Evolutionary conservation across 768 basidiomycete genomes (phyloP).

Genomic region (Chalciporus chontae): DNA sequence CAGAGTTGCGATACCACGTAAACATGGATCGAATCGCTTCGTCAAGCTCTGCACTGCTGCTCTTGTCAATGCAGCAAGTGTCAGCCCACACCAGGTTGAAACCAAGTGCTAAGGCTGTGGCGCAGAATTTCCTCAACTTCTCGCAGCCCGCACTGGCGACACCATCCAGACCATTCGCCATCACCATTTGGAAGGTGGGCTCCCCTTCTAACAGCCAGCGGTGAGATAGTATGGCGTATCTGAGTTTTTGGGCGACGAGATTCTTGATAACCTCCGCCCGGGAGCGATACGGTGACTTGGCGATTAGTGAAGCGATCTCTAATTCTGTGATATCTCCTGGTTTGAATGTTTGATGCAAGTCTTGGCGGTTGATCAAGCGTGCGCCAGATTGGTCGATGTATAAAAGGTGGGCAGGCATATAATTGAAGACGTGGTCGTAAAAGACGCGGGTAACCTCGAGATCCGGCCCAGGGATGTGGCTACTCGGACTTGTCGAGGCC

Average conservation of each 20-base stretch:
- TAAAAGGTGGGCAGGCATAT: constrained; percentile 18
- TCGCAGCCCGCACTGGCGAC: constrained; percentile 4
- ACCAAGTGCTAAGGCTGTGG: constrained; percentile 8
- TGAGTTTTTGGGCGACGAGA: constrained; percentile 8
- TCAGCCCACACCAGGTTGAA: constrained; percentile 24
- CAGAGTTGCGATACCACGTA: constrained; percentile 20
- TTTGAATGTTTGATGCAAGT: constrained; percentile 12
- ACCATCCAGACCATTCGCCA: constrained; percentile 1
- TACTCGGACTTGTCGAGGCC: not conserved
- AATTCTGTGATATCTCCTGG: constrained; percentile 7
- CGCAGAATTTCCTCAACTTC: constrained; percentile 17
- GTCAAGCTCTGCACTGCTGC: constrained; percentile 28
- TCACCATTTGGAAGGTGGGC: constrained; percentile 9
- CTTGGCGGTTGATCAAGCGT: constrained; percentile 12
- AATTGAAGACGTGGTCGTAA: constrained; percentile 14
- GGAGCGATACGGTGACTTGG: constrained; percentile 1
- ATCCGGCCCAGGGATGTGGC: not conserved
- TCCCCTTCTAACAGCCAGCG: constrained; percentile 14
- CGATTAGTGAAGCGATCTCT: not conserved
- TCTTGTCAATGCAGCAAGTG: constrained; percentile 26
- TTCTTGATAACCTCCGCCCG: constrained; percentile 3
- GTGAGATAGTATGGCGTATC: constrained; percentile 16
- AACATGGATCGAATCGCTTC: constrained; percentile 30
- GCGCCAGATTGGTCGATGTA: constrained; percentile 5
- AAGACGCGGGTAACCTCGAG: constrained; percentile 7